phyloP scores from a whole-genome alignment of 2,329 filamentous ascomycete genomes.

The Fusarium sp. region DNA sequence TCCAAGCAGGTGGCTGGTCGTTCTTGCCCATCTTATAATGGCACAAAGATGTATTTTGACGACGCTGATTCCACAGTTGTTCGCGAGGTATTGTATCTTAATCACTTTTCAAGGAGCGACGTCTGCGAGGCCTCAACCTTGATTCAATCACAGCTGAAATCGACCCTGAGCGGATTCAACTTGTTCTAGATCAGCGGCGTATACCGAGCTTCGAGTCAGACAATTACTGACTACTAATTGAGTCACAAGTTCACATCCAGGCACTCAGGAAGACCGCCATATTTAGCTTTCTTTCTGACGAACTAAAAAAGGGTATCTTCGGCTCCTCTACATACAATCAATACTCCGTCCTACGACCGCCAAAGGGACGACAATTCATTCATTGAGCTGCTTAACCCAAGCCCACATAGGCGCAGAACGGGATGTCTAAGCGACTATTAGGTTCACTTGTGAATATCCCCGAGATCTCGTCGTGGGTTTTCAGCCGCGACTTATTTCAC shows the following conservation, averaged over 20 bases:
- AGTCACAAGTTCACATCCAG: neutral
- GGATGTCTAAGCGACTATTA: neutral
- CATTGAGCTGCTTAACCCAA: neutral
- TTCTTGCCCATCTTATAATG: neutral
- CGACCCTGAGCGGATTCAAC: neutral
- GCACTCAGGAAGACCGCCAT: neutral
- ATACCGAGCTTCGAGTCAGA: neutral
- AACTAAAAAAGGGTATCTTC: constrained; percentile 5
- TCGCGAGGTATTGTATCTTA: neutral
- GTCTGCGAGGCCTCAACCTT: neutral
- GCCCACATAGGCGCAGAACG: neutral
- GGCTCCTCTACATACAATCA: neutral
- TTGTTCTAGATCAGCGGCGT: neutral
- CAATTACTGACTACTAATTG: neutral
- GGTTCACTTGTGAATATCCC: neutral
- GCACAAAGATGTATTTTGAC: neutral
- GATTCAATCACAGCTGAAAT: neutral
- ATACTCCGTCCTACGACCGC: constrained; percentile 5
- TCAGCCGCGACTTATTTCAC: neutral
- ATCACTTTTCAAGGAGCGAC: constrained; percentile 4
- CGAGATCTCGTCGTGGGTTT: constrained; percentile 1
- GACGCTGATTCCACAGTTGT: constrained; percentile 7
- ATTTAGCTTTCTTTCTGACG: constrained; percentile 7
- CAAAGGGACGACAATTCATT: neutral
- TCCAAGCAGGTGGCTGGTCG: neutral